Base-by-base conservation (phyloP, 2,329 filamentous ascomycete species). In the Fusarium chaquense region DNA sequence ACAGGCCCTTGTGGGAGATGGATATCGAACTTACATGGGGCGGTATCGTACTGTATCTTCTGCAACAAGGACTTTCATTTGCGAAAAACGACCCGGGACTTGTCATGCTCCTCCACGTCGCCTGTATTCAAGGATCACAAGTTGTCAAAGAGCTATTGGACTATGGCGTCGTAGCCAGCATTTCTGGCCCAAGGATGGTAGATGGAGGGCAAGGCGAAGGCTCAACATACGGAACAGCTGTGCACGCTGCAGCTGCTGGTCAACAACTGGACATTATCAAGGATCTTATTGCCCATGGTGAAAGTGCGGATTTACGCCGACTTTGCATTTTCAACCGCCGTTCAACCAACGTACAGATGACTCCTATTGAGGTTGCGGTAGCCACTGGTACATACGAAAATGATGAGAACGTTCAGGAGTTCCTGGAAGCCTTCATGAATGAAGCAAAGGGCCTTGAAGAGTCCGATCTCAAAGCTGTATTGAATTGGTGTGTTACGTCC, bases 101-200 rank as follows among this genome's bases (percentile, higher is more conserved):
- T 1, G 30, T 68, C 0, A 69, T 69, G 59, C 18, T 69, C 3
- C 44, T 69, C 7, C 65, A 69, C 2, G 65, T 68, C 4, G 18
- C 30, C 1, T 68, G 65, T 3, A 38, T 6, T 30, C n/a, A 32
- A 13, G 65, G 65, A 16, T 10, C 6, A 0, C 15, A 44, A 0
- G 22, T 15, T 20, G 35, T 60, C 1, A 12, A 44, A 5, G 13
- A 47, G 9, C 35, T 68, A 0, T 10, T 69, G 5, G 5, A 20
- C 2, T 47, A n/a, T 26, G 49, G 20, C 0, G 35, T 36, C 3
- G 20, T 1, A 5, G 26, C 44, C 3, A 26, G 44, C 1, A 16
- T 30, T 0, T 11, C 49, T 8, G 49, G 60, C 0, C 44, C 53
- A 0, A 65, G 59, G 6, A 35, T 69, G 6, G 26, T 36, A 6